Conservation (phyloP, 163 green algal genomes). For the Dunaliella salina region DNA sequence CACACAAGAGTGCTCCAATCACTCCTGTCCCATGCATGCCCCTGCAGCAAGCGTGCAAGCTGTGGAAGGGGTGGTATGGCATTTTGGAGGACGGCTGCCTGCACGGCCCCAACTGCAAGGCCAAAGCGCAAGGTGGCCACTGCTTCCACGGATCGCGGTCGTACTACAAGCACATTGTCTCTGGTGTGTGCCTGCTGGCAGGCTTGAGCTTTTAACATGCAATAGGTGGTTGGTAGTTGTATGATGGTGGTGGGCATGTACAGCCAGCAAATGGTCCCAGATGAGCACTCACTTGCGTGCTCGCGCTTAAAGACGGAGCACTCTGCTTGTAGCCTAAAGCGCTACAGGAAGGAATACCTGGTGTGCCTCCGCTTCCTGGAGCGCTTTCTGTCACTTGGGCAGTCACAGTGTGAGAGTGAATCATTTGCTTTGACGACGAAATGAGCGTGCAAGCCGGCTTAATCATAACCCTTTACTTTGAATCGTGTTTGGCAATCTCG, state of each 20-base stretch:
- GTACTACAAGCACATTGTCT: slow-evolving; percentile 36
- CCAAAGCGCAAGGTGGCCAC: slow-evolving; percentile 5
- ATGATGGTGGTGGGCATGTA: not conserved
- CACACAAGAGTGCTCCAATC: no score
- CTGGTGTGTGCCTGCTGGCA: slow-evolving; percentile 11
- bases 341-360: not conserved
- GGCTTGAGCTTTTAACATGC: not conserved
- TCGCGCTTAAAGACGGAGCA: not conserved
- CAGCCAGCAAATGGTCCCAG: not conserved
- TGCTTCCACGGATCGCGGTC: slow-evolving; percentile 41
- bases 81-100: slow-evolving; percentile 33
- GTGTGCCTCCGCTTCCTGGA: no score
- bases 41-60: slow-evolving; percentile 29
- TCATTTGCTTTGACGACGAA: no score
- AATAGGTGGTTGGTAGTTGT: not conserved
- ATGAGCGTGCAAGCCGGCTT: no score
- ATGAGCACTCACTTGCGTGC: not conserved
- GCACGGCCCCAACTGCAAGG: slow-evolving; percentile 43
- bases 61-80: slow-evolving; percentile 58
- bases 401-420: no score
- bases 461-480: no score
- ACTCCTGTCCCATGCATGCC: no score
- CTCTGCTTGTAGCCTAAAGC: not conserved
- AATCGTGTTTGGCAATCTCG: no score
- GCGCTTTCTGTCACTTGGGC: no score